phyloP scores from a whole-genome alignment of 1,139 yeast species.

The Saccharomyces hybrid region DNA sequence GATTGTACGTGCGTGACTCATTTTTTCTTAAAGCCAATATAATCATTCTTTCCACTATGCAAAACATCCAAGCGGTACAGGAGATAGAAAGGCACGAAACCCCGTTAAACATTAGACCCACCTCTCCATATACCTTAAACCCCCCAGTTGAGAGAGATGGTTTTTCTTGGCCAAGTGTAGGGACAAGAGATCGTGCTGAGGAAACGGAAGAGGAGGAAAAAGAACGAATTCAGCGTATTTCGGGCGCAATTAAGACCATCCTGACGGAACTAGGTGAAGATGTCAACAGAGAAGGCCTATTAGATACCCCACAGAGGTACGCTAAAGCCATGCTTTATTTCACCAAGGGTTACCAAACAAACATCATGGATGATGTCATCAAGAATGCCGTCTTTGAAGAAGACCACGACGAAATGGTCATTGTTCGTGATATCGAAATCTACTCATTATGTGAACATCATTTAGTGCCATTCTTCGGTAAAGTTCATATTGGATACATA shows the following conservation, averaged over 20 bases:
- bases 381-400: constrained; percentile 95
- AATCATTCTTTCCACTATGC: background rate
- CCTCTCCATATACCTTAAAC: constrained; percentile 72
- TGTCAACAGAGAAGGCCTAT: constrained; percentile 74
- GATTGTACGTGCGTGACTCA: too few relatives aligned
- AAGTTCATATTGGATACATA: constrained; percentile 92
- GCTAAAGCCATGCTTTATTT: constrained; percentile 94
- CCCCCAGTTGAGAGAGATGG: constrained; percentile 91
- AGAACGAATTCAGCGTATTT: constrained; percentile 62
- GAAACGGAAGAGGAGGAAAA: constrained; percentile 57
- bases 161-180: constrained; percentile 88
- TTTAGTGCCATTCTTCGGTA: constrained; percentile 93
- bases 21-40: too few relatives aligned
- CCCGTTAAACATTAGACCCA: constrained; percentile 66
- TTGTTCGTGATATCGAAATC: constrained; percentile 88
- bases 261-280: constrained; percentile 89
- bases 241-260: constrained; percentile 77
- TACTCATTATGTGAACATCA: constrained; percentile 96
- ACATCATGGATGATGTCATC: constrained; percentile 72
- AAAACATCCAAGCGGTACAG: constrained; percentile 7
- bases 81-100: constrained; percentile 25
- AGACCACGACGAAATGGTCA: constrained; percentile 98
- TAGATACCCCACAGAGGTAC: constrained; percentile 92
- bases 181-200: constrained; percentile 70
- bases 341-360: constrained; percentile 95